Conservation (phyloP, 192 early-diverging fungal species). For the Backusella mclennaniae region DNA sequence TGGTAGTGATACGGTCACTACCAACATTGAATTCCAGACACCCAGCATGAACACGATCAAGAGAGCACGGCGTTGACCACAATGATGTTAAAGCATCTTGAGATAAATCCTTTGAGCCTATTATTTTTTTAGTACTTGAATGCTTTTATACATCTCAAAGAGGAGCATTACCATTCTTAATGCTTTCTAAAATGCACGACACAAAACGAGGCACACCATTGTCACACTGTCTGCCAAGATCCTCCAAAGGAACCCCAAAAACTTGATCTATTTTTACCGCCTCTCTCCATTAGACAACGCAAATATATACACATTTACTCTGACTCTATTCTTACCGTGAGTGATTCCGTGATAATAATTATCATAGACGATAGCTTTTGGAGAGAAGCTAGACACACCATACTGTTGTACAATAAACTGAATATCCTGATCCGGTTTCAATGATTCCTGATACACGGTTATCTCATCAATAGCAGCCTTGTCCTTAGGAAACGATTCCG, state of each 20-base stretch:
- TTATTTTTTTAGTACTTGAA: background rate
- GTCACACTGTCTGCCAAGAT: slow-evolving; percentile 57
- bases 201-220: slow-evolving; percentile 63
- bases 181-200: slow-evolving; percentile 54
- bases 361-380: slow-evolving; percentile 69
- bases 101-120: background rate
- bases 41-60: slow-evolving; percentile 60
- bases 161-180: slow-evolving; percentile 46
- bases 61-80: slow-evolving; percentile 61
- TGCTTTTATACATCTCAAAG: background rate
- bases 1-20: slow-evolving; percentile 50
- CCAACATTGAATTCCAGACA: slow-evolving; percentile 63
- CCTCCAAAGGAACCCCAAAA: slow-evolving; percentile 74
- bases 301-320: background rate
- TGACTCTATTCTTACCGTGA: slow-evolving; percentile 39
- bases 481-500: slow-evolving; percentile 44
- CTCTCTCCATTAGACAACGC: background rate
- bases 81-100: slow-evolving; percentile 26
- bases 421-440: slow-evolving; percentile 77
- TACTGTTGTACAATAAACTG: slow-evolving; percentile 77
- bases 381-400: slow-evolving; percentile 64
- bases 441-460: slow-evolving; percentile 59
- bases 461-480: slow-evolving; percentile 61
- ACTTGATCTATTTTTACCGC: slow-evolving; percentile 54
- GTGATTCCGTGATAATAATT: slow-evolving; percentile 67